Evolutionary conservation across 176 grass and related monocot species (phyloP), one percentile per base, ranked within the genome.

Genomic region (Phoenix dactylifera): DNA sequence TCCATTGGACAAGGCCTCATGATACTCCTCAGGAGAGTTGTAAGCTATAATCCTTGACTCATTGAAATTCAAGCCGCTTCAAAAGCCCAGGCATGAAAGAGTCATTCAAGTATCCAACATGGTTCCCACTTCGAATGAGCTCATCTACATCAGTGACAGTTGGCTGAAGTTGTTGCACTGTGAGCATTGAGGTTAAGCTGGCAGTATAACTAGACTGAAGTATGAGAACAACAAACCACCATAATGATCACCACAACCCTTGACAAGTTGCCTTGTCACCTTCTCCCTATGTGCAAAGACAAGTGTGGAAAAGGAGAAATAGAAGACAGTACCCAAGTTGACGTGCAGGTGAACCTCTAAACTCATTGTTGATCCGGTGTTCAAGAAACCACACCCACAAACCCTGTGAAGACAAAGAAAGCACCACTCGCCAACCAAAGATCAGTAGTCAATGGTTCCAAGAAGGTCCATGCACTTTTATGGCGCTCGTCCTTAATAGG

Each of bases 191-290:
- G n/a, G 77, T 74, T 72, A 96, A 81, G 54, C 69, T 90, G 67
- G 91, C 91, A 52, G 86, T 95, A 54, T 95, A 95, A 64, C 86
- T 95, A 32, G 79, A 71, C 52, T 95, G 90, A 71, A 95, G 50
- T 70, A 95, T 78, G 15, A 89, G 63, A 73, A 89, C 90, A 25
- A 95, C 79, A 17, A 95, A 95, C 56, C 86, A 64, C 82, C 90
- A 94, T 63, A 75, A n/a, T 49, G 67, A 89, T 60, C 49, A 95
- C 50, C 39, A 30, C 76, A 53, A 89, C 39, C 64, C 83, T 77
- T 65, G 86, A 70, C 55, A 87, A 79, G 32, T 95, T 95, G 65
- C 82, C n/a, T 79, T 59, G 64, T n/a, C 15, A 95, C 55, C 68
- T 26, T 82, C 68, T 82, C 74, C 12, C 60, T 84, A 26, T 95